These are phyloP conservation scores for Saccharomyces pastorianus DNA, from an alignment of 1,139 yeast species.

Conservation along the genomic window DNA sequence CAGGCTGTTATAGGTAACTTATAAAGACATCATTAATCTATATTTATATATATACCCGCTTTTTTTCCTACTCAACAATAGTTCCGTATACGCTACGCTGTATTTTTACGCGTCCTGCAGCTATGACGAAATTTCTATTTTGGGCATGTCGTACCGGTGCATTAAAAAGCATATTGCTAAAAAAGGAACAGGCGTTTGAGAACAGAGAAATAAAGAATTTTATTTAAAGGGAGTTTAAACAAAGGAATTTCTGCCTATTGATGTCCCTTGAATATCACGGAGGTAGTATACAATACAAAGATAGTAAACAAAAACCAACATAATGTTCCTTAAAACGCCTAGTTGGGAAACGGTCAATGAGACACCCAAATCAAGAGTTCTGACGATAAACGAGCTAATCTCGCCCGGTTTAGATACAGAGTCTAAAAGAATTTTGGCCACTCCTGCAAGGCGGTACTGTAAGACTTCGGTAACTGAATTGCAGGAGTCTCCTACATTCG, in stretches of 20 bases:
- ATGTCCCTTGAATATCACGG: no score
- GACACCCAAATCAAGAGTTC: neutral
- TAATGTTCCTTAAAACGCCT: neutral
- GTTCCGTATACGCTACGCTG: neutral
- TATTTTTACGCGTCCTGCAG: neutral
- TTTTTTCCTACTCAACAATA: no score
- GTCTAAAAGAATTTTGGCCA: neutral
- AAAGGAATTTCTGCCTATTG: neutral
- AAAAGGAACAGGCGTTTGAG: neutral
- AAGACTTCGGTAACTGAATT: neutral
- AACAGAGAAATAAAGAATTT: neutral
- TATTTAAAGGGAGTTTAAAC: neutral
- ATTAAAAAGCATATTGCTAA: neutral
- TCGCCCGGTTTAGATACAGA: neutral
- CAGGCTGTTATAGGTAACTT: neutral
- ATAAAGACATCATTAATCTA: neutral
- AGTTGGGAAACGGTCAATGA: neutral
- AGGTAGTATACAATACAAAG: no score
- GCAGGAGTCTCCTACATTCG: neutral
- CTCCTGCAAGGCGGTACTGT: neutral
- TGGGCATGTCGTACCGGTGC: neutral
- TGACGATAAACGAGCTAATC: neutral
- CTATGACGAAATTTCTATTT: neutral
- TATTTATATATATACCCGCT: neutral
- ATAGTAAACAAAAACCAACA: neutral